Evolutionary conservation across 78 protist species (phyloP), one percentile per base, ranked within the genome.

Genomic region (Dictyostelium brefeldianum): DNA sequence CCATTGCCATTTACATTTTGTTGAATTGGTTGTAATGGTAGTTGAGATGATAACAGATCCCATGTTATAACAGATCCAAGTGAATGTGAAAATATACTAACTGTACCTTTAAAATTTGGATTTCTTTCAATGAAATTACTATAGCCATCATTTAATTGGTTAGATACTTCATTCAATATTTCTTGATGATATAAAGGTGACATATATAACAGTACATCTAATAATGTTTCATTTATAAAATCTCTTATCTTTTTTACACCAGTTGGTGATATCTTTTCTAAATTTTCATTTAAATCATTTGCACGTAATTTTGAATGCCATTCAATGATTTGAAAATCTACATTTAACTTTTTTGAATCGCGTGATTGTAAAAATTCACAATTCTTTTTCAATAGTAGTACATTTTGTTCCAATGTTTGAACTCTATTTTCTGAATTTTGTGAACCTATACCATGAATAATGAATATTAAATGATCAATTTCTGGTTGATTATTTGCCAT

Each of bases 221-320:
- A 80, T 27, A 80, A 36, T 5, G 85, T 80, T 27, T 80, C 85
- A 57, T 80, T 80, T 0, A 80, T 43, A 25, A 80, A 80, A 15
- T 51, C 85, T 80, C 85, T 80, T n/a, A 80, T 29, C 12, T 80
- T 80, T 15, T 80, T 51, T 1, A 59, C 73, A 0, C 62, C 62
- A 15, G 17, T 47, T n/a, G 85, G 85, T 36, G 69, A 57, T 31
- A 80, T 80, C 43, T 80, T 80, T 25, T 80, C 85, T 0, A 80
- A 46, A 27, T 80, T 51, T 5, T 15, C 51, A 5, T 29, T 65
- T 41, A 65, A 29, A 43, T 36, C 36, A 6, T 29, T 36, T 4
- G 43, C 59, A 57, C 85, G 31, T 17, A 80, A 27, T 47, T 80
- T 80, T 80, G 85, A 80, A 80, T 80, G 85, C 85, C 85, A 80